Evolutionary conservation across 2,329 filamentous ascomycete species (phyloP).

Genomic region (Drechslerella coelobrocha): DNA sequence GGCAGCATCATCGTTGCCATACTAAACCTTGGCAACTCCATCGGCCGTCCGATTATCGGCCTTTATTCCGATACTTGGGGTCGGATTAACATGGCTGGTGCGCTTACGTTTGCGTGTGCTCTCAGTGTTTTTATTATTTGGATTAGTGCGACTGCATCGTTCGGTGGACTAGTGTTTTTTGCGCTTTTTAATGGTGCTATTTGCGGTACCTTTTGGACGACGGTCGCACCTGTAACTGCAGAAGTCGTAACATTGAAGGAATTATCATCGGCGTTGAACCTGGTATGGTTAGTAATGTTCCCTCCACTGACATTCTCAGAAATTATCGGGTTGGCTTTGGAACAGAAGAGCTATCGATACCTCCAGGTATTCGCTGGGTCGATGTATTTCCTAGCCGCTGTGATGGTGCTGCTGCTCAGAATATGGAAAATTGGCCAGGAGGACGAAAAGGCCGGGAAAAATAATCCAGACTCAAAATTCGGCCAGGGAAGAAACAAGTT

Average conservation of each 20-base stretch:
- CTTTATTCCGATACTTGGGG: conserved; percentile 74
- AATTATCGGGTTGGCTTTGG: conserved; percentile 65
- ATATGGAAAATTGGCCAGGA: conserved; percentile 68
- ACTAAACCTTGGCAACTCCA: conserved; percentile 69
- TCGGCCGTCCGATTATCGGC: conserved; percentile 75
- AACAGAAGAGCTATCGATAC: conserved; percentile 63
- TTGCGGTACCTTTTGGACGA: conserved; percentile 74
- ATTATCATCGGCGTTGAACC: conserved; percentile 72
- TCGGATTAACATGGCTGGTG: conserved; percentile 73
- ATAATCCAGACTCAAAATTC: conserved; percentile 10
- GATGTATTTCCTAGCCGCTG: conserved; percentile 67
- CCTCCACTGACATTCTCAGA: conserved; percentile 74
- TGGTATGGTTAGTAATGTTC: conserved; percentile 75
- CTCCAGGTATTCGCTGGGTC: conserved; percentile 68
- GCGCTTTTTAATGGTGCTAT: conserved; percentile 71
- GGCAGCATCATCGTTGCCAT: conserved; percentile 75
- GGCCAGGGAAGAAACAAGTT: conserved; percentile 38
- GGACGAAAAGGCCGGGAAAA: conserved; percentile 55
- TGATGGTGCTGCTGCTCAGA: conserved; percentile 64
- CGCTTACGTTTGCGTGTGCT: conserved; percentile 70
- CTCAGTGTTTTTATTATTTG: conserved; percentile 74
- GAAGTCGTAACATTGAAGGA: conserved; percentile 75
- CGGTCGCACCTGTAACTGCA: conserved; percentile 72
- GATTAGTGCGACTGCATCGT: conserved; percentile 70
- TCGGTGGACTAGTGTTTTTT: conserved; percentile 74